Evolutionary conservation across 345 rosid species (phyloP).

Genomic region (Isatis tinctoria): DNA sequence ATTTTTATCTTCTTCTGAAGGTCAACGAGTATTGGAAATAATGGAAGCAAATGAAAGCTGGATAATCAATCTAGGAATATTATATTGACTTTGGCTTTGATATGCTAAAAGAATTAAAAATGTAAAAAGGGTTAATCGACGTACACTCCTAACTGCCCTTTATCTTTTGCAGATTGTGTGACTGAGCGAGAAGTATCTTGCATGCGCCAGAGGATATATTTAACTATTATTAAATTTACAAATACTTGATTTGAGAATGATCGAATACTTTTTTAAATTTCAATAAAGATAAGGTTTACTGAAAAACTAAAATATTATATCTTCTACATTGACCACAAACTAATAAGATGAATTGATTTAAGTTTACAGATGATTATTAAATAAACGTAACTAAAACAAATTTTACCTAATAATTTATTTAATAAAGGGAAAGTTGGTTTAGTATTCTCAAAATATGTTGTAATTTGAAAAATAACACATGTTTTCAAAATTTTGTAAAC

Average conservation of each 20-base stretch:
- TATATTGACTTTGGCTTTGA: neutral
- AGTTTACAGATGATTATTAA: neutral
- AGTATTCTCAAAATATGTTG: too few relatives aligned
- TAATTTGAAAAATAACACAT: too few relatives aligned
- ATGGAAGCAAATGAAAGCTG: neutral
- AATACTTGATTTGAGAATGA: neutral
- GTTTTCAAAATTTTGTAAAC: too few relatives aligned
- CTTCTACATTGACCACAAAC: neutral
- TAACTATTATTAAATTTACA: neutral
- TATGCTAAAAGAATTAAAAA: neutral
- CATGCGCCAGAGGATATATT: neutral
- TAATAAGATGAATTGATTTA: neutral
- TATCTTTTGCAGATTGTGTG: neutral
- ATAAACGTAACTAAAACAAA: neutral
- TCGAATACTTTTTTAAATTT: neutral
- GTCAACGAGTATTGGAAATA: conserved; percentile 21
- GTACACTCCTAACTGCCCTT: neutral
- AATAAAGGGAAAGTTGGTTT: too few relatives aligned
- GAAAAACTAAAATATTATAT: neutral
- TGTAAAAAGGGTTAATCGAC: neutral
- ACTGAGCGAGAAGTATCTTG: neutral
- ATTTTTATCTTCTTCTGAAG: conserved; percentile 7
- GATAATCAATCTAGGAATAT: neutral
- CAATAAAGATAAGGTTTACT: neutral
- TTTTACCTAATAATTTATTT: too few relatives aligned